A percentile compares a stretch with the other conserved stretches of the same genome.
Evolutionary conservation across 352 stramenopile genomes (phyloP).

Genomic region (Globisporangium sylvaticum): DNA sequence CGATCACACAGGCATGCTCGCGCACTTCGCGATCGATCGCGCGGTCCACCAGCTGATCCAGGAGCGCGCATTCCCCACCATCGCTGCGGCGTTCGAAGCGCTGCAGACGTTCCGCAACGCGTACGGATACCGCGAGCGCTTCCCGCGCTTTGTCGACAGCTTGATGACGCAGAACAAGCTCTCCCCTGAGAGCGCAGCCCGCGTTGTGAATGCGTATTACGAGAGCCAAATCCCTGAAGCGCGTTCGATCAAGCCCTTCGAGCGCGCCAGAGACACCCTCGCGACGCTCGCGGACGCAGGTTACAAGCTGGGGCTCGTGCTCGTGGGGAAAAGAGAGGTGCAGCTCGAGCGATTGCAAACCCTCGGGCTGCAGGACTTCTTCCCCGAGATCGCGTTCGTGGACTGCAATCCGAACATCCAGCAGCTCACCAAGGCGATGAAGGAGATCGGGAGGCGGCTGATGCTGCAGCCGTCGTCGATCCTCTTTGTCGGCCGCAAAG

Average conservation of each 20-base stretch:
- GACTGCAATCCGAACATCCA: conserved; percentile 56
- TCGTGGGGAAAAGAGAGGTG: conserved; percentile 71
- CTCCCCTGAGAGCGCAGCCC: conserved; percentile 36
- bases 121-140: conserved; percentile 81
- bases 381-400: conserved; percentile 63
- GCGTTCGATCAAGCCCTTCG: conserved; percentile 63
- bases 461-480: conserved; percentile 71
- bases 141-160: conserved; percentile 80
- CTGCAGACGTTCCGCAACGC: conserved; percentile 78
- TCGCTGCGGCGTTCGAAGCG: conserved; percentile 58
- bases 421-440: conserved; percentile 71
- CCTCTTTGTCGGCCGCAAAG: conserved; percentile 78
- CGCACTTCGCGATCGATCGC: conserved; percentile 74
- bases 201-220: conserved; percentile 75
- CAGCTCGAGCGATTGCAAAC: conserved; percentile 71
- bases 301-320: conserved; percentile 64
- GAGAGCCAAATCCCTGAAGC: conserved; percentile 72
- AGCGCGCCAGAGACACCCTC: conserved; percentile 44
- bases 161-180: conserved; percentile 51
- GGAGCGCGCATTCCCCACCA: conserved; percentile 68
- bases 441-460: conserved; percentile 53
- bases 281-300: conserved; percentile 43
- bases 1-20: conserved; percentile 78
- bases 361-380: conserved; percentile 58
- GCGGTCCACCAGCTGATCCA: conserved; percentile 65